A percentile compares a stretch with the other conserved stretches of the same genome.
Conservation (phyloP, 164 flowering plant species). For the Liriodendron chinense region DNA sequence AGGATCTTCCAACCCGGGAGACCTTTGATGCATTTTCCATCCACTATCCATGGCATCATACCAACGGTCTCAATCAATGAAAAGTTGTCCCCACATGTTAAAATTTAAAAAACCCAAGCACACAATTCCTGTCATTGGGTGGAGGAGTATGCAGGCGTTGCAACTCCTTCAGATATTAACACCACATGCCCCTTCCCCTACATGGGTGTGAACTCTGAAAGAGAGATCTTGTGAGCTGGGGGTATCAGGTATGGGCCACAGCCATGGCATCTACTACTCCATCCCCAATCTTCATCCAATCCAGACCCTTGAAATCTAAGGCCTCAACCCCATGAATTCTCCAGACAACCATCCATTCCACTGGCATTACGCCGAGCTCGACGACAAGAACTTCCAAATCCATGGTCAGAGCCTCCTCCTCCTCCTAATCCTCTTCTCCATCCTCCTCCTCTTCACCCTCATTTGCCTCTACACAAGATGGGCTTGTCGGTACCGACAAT, state of each 20-base stretch:
- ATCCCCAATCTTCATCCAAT: not conserved
- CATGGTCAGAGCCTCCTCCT: constrained; percentile 55
- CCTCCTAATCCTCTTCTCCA: constrained; percentile 38
- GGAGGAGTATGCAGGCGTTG: not conserved
- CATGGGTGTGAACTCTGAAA: not conserved
- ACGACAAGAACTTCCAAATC: constrained; percentile 54
- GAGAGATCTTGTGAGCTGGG: not conserved
- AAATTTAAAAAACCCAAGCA: not conserved
- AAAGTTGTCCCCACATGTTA: not conserved
- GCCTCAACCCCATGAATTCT: constrained; percentile 12
- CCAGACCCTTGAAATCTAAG: not conserved
- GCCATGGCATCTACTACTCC: not conserved
- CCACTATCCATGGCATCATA: not conserved
- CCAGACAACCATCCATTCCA: constrained; percentile 33
- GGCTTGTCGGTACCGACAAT: constrained; percentile 35
- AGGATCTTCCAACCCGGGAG: not conserved
- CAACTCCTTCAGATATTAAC: not conserved
- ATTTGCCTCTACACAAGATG: constrained; percentile 60
- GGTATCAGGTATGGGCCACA: not conserved
- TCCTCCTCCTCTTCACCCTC: constrained; percentile 40
- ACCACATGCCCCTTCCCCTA: not conserved
- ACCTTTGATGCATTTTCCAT: not conserved
- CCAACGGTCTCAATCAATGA: not conserved
- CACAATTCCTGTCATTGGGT: not conserved
- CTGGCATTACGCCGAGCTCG: constrained; percentile 58